Evolutionary conservation across 495 filamentous ascomycete species (phyloP), one percentile per base, ranked within the genome.

Genomic region (Aspergillus cristatus): DNA sequence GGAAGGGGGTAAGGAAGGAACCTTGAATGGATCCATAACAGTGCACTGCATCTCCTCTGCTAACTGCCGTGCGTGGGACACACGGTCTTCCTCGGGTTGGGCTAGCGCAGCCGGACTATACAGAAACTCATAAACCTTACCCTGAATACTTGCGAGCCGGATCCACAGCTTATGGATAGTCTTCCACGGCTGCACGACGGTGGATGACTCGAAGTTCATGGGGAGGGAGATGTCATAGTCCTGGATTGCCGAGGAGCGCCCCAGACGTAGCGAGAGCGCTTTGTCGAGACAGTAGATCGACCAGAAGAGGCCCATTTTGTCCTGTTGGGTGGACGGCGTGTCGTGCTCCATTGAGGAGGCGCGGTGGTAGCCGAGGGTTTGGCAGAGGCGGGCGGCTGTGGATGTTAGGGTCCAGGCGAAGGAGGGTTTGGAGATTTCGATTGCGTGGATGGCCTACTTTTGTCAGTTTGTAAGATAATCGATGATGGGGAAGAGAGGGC

Each of bases 331-430:
- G 18, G 63, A 53, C 15, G 52, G 33, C 0, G 44, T 54, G 28
- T 75, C 68, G 31, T 68, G 43, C 13, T 72, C 65, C 62, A 72
- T 73, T 1, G 64, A 65, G 6, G 66, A 64, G 1, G 63, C 50
- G 14, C 76, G 75, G 47, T 85, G 78, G 40, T 76, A 81, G 10
- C 79, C 81, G 0, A 82, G 65, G 0, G 65, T 75, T 42, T 80
- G 75, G 50, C 77, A 81, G 35, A 83, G 62, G 7, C 68, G 65
- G 10, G 68, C 67, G 1, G 78, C 78, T 1, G 60, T 65, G 1
- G 71, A 68, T n/a, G 65, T 71, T 17, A 84, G 53, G 2, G 73
- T 68, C 69, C 78, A 76, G n/a, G 72, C 74, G 6, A 82, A 58
- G 0, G 78, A 77, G 1, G 77, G 76, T 26, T 78, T 77, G 6